Base-by-base conservation (phyloP, 768 basidiomycete genomes). In the Calvatia gigantea region DNA sequence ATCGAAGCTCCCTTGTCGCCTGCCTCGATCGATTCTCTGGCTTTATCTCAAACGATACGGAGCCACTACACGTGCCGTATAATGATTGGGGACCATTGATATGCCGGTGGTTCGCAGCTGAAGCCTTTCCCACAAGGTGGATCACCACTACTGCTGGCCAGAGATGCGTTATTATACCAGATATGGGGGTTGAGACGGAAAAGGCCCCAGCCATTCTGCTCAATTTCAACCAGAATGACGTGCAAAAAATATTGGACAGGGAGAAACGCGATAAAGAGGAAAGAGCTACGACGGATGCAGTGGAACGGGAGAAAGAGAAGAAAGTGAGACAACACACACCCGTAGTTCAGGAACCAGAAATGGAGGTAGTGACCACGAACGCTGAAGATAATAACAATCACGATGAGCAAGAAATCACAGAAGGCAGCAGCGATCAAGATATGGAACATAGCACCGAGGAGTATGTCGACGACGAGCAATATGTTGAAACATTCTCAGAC, bases 91-190 rank as follows among this genome's bases (percentile, higher is more conserved):
- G 71, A 5, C 69, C 69, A 4, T 58, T 64, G 0, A 53, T 65
- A 2, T 71, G 72, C 14, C 61, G 71, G n/a, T 72, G 72, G 69
- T 63, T 74, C 31, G 59, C 62, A 14, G 55, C 66, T 15, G 64
- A 69, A 7, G 49, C 51, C 6, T 52, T 65, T 38, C 62, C 70
- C 1, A 74, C 70, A 2, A 62, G 70, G 4, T 76, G 75, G 76
- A 73, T 75, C 23, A 75, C 74, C 19, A 74, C 72, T 0, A 68
- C 68, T 15, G 63, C 64, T 29, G 72, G 71, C 0, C 69, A 73
- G 58, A 59, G 74, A 9, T 70, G 65, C 31, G 69, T 69, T 3
- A 52, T 66, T 14, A 64, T 67, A 12, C 43, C 54, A 14, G 56
- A 59, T 12, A 51, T 55, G n/a, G 58, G 35, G 27, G 21, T 14